Percentiles rank a stretch among this genome's conserved stretches.
Evolutionary conservation across 148 eudicot species (phyloP).

Genomic region (Polygonum maritimum): DNA sequence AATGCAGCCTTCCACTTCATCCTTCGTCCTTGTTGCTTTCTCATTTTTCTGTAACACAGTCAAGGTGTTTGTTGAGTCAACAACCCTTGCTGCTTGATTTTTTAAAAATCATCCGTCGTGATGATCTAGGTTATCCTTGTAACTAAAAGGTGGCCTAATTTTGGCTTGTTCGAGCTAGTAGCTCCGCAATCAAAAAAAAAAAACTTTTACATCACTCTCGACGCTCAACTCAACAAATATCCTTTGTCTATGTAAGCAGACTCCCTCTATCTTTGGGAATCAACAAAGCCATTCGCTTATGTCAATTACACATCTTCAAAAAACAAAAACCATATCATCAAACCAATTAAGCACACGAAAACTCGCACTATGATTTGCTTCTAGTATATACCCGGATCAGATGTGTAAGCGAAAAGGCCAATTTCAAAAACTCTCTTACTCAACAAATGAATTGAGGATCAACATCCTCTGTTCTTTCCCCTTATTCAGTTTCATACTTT

Average conservation of each 20-base stretch:
- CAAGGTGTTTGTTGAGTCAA: no score
- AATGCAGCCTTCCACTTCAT: no score
- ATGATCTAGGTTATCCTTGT: no score
- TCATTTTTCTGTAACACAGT: no score
- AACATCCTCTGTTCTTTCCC: background rate
- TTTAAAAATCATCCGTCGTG: no score
- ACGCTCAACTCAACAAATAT: background rate
- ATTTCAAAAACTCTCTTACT: background rate
- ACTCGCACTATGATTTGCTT: background rate
- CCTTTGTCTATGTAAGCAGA: background rate
- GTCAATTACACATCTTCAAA: background rate
- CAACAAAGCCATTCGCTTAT: background rate
- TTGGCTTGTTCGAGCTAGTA: no score
- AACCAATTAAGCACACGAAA: background rate
- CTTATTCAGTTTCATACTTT: background rate
- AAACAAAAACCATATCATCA: background rate
- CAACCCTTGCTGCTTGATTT: no score
- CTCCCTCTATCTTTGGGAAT: background rate
- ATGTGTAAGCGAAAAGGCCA: background rate
- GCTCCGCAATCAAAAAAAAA: no score
- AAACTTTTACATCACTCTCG: conserved; percentile 1
- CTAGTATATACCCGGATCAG: background rate
- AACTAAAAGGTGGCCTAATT: no score
- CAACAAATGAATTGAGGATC: background rate
- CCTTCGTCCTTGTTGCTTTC: no score